These are phyloP conservation scores for Hypoxylon sp. DNA, from an alignment of 2,329 filamentous ascomycete species.

Conservation along the genomic window DNA sequence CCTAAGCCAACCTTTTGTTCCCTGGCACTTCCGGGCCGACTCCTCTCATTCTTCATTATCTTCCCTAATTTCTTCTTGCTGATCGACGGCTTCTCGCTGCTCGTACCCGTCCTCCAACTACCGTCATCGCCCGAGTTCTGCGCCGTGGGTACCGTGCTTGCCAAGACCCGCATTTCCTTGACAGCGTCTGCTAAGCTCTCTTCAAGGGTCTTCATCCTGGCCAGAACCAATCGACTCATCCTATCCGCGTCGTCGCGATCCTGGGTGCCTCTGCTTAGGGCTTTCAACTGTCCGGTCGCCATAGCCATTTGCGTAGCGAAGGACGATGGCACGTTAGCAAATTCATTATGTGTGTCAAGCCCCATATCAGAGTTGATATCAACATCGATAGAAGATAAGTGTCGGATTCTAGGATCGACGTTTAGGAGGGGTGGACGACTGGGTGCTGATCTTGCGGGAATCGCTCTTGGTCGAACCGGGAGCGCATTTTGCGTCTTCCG, in stretches of 20 bases:
- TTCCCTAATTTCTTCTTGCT: constrained; percentile 23
- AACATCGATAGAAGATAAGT: constrained; percentile 76
- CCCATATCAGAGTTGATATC: constrained; percentile 82
- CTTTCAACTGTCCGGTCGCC: constrained; percentile 74
- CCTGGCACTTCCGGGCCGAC: constrained; percentile 60
- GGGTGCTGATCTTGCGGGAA: constrained; percentile 70
- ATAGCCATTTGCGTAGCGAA: constrained; percentile 87
- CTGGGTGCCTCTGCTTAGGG: constrained; percentile 55
- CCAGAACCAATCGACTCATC: constrained; percentile 85
- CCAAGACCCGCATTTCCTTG: constrained; percentile 80
- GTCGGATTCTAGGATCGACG: constrained; percentile 63
- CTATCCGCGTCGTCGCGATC: constrained; percentile 70
- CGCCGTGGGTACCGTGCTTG: constrained; percentile 63
- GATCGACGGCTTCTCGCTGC: constrained; percentile 25
- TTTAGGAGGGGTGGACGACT: constrained; percentile 70
- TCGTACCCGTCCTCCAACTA: constrained; percentile 42
- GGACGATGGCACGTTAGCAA: constrained; percentile 77
- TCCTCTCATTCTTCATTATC: constrained; percentile 45
- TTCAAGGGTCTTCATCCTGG: constrained; percentile 92
- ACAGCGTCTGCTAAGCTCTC: constrained; percentile 92
- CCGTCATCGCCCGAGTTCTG: constrained; percentile 68
- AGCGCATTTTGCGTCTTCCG: constrained; percentile 60
- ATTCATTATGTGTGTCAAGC: constrained; percentile 71
- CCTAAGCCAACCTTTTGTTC: constrained; percentile 56
- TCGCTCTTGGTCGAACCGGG: constrained; percentile 69